Conservation (phyloP, 2,329 filamentous ascomycete genomes). For the Berkeleyomyces basicola region DNA sequence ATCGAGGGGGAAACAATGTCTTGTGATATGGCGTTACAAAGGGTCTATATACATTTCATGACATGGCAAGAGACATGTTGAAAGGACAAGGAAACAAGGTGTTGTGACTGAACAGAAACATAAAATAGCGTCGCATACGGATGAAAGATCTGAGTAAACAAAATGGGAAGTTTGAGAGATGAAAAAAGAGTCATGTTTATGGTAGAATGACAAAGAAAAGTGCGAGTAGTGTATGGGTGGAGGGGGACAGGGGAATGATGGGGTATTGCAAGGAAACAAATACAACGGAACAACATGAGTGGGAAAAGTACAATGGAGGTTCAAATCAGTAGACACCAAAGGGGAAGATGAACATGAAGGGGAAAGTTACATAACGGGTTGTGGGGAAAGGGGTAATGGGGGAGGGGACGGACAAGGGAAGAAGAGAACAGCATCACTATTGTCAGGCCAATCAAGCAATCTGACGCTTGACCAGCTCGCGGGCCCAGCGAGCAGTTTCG, state of each 20-base stretch:
- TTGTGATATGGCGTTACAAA: conserved; percentile 13
- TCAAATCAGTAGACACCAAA: conserved; percentile 22
- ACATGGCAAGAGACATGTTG: conserved; percentile 10
- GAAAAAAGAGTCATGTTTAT: conserved; percentile 5
- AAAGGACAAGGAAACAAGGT: conserved; percentile 3
- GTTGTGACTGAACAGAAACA: background rate
- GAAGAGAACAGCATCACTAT: background rate
- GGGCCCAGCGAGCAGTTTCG: conserved; percentile 91
- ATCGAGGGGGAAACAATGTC: background rate
- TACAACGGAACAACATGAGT: conserved; percentile 14
- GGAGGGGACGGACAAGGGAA: background rate
- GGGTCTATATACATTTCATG: conserved; percentile 14
- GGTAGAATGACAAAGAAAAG: conserved; percentile 6
- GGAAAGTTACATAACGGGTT: conserved; percentile 15
- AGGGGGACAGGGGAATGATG: conserved; percentile 6
- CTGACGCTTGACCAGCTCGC: conserved; percentile 94
- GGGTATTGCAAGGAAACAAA: conserved; percentile 13
- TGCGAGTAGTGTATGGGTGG: conserved; percentile 5
- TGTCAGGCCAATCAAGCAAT: conserved; percentile 21
- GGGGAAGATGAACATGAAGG: conserved; percentile 15
- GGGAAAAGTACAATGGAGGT: conserved; percentile 19
- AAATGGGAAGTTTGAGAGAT: conserved; percentile 15
- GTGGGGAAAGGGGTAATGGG: conserved; percentile 1
- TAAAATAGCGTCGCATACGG: background rate
- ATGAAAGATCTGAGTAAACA: background rate